Base-by-base conservation (phyloP, 2,329 filamentous ascomycete species). In the Claviceps pusilla region DNA sequence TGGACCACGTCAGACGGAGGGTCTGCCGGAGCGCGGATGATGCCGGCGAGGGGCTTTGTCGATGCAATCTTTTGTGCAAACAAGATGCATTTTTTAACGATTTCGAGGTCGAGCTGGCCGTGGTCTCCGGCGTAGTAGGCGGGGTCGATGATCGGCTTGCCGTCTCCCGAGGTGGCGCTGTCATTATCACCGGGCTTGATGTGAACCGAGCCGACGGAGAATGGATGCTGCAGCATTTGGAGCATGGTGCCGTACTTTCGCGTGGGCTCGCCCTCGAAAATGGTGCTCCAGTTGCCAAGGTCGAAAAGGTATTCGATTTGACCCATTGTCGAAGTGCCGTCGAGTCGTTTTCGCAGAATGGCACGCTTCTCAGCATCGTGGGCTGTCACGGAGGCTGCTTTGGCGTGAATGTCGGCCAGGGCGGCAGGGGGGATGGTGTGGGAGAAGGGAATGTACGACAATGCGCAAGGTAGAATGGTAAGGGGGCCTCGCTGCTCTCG, bases 161-260 rank as follows among this genome's bases (percentile, higher is more conserved):
- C 64, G n/a, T 61, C 63, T 48, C 31, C 65, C 43, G 24, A 59
- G 6, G 16, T 37, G 7, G 16, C 35, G 7, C 11, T 52, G 12
- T 52, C n/a, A n/a, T n/a, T 50, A 14, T 54, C 53, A 14, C 58
- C 52, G 2, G 64, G 58, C 3, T 55, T 62, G 51, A 78, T 69
- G 56, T 79, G 76, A 10, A 78, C 66, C 2, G 66, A 71, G 0
- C 76, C 76, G 3, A 68, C 64, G 0, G 73, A 72, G 35, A 76
- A 76, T 0, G 76, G 76, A 60, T 78, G 76, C 56, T 77, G 75
- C 1, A 78, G 62, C 55, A 77, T 73, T 55, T 73, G 71, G 0
- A 77, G 58, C 66, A 77, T 70, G 3, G 72, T 75, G 9, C 66
- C 73, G 54, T 77, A 76, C 54, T 69, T 71, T 56, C 72, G 76